A percentile compares a stretch with the other conserved stretches of the same genome.
These are phyloP conservation scores for Nematodospora valgi DNA, from an alignment of 805 yeast genomes.

Conservation along the genomic window DNA sequence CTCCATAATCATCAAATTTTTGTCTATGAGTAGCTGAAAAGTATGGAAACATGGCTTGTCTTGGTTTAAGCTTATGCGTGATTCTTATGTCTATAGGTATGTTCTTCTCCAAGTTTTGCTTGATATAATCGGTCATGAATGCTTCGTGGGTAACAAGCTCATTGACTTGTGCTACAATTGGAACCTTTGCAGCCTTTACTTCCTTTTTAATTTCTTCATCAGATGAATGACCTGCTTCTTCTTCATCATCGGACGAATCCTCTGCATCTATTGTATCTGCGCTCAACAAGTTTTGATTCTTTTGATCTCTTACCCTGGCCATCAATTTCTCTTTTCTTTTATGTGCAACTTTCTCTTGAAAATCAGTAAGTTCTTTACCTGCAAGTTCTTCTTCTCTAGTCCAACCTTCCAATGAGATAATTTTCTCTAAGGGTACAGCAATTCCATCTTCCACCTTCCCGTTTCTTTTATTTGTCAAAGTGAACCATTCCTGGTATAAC, in stretches of 20 bases:
- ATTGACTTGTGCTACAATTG: slow-evolving; percentile 14
- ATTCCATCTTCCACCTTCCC: slow-evolving; percentile 53
- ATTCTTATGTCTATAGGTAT: slow-evolving; percentile 54
- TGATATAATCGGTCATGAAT: slow-evolving; percentile 35
- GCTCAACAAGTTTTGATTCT: slow-evolving; percentile 36
- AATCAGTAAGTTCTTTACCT: slow-evolving; percentile 49
- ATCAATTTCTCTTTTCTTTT: slow-evolving; percentile 42
- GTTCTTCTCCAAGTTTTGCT: slow-evolving; percentile 36
- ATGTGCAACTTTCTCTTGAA: slow-evolving; percentile 42
- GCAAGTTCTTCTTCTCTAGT: slow-evolving; percentile 47
- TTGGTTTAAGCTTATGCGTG: slow-evolving; percentile 41
- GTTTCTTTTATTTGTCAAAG: slow-evolving; percentile 30
- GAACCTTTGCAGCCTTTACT: slow-evolving; percentile 12
- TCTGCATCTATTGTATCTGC: slow-evolving; percentile 32
- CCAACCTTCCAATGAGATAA: slow-evolving; percentile 40
- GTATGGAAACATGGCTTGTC: slow-evolving; percentile 75
- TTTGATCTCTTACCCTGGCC: slow-evolving; percentile 41
- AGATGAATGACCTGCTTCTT: slow-evolving; percentile 31
- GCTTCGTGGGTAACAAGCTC: slow-evolving; percentile 41
- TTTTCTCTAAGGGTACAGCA: slow-evolving; percentile 49
- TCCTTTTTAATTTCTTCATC: slow-evolving; percentile 25
- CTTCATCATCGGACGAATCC: slow-evolving; percentile 34
- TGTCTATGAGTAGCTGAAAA: slow-evolving; percentile 44
- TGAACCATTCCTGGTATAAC: slow-evolving; percentile 54
- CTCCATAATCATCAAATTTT: slow-evolving; percentile 86